phyloP scores from a whole-genome alignment of 257 asterid genomes.

The Cynanchum wilfordii region DNA sequence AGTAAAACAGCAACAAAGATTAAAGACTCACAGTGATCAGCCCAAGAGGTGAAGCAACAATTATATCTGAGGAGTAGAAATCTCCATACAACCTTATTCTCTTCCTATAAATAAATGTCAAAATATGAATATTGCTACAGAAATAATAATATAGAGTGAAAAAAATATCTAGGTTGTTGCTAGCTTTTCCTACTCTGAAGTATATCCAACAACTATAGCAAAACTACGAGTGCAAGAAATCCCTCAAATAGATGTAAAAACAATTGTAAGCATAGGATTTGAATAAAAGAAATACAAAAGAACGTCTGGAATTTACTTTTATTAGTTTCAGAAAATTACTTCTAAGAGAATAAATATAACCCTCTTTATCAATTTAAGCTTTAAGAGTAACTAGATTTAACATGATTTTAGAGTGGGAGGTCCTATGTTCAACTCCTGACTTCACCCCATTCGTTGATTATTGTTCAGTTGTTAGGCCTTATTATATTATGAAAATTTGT shows the following conservation, averaged over 20 bases:
- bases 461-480: too few relatives aligned
- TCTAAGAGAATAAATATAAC: too few relatives aligned
- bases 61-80: conserved; percentile 85
- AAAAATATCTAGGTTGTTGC: neutral
- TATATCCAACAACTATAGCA: neutral
- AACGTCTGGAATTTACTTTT: neutral
- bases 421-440: too few relatives aligned
- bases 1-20: neutral
- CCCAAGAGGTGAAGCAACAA: conserved; percentile 93
- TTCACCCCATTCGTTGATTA: too few relatives aligned
- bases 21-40: conserved; percentile 64
- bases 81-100: conserved; percentile 63
- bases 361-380: too few relatives aligned
- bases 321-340: neutral
- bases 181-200: neutral
- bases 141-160: neutral
- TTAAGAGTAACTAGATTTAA: too few relatives aligned
- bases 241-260: neutral
- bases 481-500: too few relatives aligned
- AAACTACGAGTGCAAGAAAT: neutral
- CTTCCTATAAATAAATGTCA: conserved; percentile 41
- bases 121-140: neutral
- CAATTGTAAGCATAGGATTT: neutral
- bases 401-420: too few relatives aligned
- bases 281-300: neutral